Base-by-base conservation (phyloP, 371 early-diverging fungal species). In the Rhizopus arrhizus region DNA sequence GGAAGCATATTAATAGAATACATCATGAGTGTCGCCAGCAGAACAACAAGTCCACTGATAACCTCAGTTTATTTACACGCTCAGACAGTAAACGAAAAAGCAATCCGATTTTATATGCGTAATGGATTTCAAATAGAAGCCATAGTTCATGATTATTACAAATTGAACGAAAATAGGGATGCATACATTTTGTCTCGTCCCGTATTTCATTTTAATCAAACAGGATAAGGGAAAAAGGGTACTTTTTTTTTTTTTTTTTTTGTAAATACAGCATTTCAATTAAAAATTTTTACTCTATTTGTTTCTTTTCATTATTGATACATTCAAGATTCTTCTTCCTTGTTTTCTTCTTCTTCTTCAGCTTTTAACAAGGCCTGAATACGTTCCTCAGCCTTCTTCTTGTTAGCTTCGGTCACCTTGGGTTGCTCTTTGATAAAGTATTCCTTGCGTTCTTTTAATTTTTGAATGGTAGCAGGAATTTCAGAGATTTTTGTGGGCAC, bases 311-410 rank as follows among this genome's bases (percentile, higher is more conserved):
- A 36, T 36, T 36, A 11, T 36, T 36, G 36, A 1, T 36, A 36
- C 36, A 11, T 11, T 36, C 36, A 36, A 36, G 11, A 36, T 35
- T 34, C 35, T 47, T 48, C 45, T 12, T 42, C n/a, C 15, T 43
- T 15, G 9, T n/a, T 11, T 43, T 43, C 43, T 41, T 72, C 73
- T 49, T 76, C 78, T 28, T 84, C 73, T 48, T 78, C 75, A 71
- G 81, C 80, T 35, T 85, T 78, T 63, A 77, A 68, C 68, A 92
- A 77, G 55, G 83, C 84, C 32, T 85, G 85, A 58, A 94, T 90
- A 80, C 88, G 89, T 53, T 85, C 93, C 73, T 94, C 89, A 32
- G 93, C 95, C 77, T 88, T 89, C 68, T 78, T 85, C 84, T 89
- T 92, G 82, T 94, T 95, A 66, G 89, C 89, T 11, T 75, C 87